Base-by-base conservation (phyloP, 139 green algal species). In the Astrephomene gubernaculifera region DNA sequence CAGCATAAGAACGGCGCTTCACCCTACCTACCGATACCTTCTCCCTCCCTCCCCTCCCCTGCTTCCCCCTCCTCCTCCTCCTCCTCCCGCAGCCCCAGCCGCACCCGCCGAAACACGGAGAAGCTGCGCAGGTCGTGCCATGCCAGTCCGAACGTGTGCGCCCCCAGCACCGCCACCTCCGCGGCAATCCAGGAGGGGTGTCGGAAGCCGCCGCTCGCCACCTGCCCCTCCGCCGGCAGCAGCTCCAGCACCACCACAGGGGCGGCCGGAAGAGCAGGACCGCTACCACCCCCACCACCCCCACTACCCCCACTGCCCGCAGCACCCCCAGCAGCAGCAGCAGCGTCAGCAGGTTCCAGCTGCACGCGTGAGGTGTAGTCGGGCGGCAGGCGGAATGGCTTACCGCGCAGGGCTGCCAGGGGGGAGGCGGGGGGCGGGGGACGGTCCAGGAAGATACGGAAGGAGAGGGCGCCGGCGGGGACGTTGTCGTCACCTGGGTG, bases 81-180 rank as follows among this genome's bases (percentile, higher is more conserved):
- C n/a, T n/a, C n/a, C n/a, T n/a, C n/a, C n/a, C n/a, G n/a, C n/a
- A n/a, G n/a, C n/a, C n/a, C n/a, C 72, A 81, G 35, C 39, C 39
- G 53, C 73, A 81, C 22, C 35, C 73, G 35, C 35, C 73, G 35
- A 22, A 81, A 70, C 27, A 9, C 49, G 0, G 73, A 81, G 35
- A 81, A 81, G 73, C 73, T 81, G 6, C 27, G 53, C 17, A 81
- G 33, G 33, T 61, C 73, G 53, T 69, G 36, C 73, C 73, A 81
- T 12, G 69, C 53, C 53, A 81, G 45, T 22, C 73, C 73, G 21
- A 81, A 53, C 35, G 73, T 54, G 24, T 54, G 7, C 2, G 4
- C 33, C 6, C 53, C 73, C 35, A 81, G 24, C 27, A 81, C 53
- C 54, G 69, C 53, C 49, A 22, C 52, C 73, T 81, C 73, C 49